These are phyloP conservation scores for Debaryomycetaceae sp. DNA, from an alignment of 1,139 yeast species.

Conservation along the genomic window DNA sequence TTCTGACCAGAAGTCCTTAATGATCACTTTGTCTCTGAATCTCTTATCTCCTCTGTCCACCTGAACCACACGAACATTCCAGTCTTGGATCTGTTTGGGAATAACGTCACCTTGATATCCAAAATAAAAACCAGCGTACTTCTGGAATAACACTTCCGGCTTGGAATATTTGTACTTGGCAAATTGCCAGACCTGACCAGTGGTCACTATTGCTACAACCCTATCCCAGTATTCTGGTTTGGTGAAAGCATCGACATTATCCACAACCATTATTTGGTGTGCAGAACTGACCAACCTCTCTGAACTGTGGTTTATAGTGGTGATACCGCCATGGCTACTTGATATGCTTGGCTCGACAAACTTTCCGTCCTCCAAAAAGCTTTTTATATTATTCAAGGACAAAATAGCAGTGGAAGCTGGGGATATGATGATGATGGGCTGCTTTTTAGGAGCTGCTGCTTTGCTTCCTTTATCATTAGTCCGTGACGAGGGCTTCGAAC, in stretches of 20 bases:
- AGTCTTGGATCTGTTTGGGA: constrained; percentile 70
- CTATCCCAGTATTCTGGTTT: constrained; percentile 98
- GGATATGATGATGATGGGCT: constrained; percentile 88
- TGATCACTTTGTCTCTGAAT: constrained; percentile 85
- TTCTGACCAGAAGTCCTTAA: constrained; percentile 78
- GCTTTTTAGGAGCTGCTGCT: constrained; percentile 40
- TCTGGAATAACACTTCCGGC: constrained; percentile 78
- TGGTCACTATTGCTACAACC: constrained; percentile 91
- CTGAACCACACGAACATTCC: constrained; percentile 81
- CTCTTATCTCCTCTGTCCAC: constrained; percentile 77
- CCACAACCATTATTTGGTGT: constrained; percentile 72
- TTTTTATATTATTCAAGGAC: constrained; percentile 76
- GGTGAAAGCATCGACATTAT: constrained; percentile 81
- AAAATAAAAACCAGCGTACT: constrained; percentile 78
- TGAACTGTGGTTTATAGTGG: constrained; percentile 54
- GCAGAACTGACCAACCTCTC: constrained; percentile 53
- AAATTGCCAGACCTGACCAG: constrained; percentile 98
- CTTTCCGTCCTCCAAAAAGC: constrained; percentile 73
- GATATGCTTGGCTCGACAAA: constrained; percentile 57
- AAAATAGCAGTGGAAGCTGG: constrained; percentile 92
- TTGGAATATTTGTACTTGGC: constrained; percentile 78
- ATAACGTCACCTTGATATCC: constrained; percentile 75
- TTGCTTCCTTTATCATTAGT: constrained; percentile 8
- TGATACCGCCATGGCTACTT: constrained; percentile 42
- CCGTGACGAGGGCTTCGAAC: constrained; percentile 23